Evolutionary conservation across 2,329 filamentous ascomycete genomes (phyloP), one percentile per base, ranked within the genome.

Genomic region (Colletotrichum sp.): DNA sequence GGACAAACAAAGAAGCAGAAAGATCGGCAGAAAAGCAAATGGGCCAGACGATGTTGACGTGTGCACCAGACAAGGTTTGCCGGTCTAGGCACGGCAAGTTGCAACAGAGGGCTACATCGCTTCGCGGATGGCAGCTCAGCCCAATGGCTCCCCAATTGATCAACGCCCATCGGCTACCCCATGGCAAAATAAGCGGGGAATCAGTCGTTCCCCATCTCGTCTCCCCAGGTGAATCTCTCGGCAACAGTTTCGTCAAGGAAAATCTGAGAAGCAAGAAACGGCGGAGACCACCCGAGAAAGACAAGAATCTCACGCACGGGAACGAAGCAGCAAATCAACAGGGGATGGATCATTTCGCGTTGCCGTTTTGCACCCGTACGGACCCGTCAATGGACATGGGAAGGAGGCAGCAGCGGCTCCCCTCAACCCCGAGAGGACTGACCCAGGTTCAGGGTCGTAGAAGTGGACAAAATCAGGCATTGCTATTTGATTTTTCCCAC

Each of bases 91-190:
- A 62, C 26, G 62, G 26, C 64, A 65, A 58, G 32, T 68, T 64
- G 58, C 70, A 75, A 68, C 64, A 65, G 58, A 73, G 70, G 73
- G 70, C 73, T 75, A 73, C 73, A 69, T 73, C 73, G 70, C 70
- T 75, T 68, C 65, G 73, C 61, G 26, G 24, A 64, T 73, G 70
- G 73, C 64, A 75, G 69, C 73, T 75, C 73, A 75, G 64, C 73
- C 70, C 70, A 73, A 55, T 73, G 56, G 70, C 66, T 55, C 38
- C 56, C 43, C 32, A 56, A 43, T 67, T 48, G 55, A 66, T 67
- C 55, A 67, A 72, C 69, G 36, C 36, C 58, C 55, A n/a, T 43
- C 69, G 70, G 69, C 9, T 58, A 70, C 60, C 32, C 56, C 26
- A 62, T 72, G 55, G 68, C 36, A 6, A 28, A 30, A 56, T 32